Conservation (phyloP, 192 early-diverging fungal genomes). For the Backusella luteola region DNA sequence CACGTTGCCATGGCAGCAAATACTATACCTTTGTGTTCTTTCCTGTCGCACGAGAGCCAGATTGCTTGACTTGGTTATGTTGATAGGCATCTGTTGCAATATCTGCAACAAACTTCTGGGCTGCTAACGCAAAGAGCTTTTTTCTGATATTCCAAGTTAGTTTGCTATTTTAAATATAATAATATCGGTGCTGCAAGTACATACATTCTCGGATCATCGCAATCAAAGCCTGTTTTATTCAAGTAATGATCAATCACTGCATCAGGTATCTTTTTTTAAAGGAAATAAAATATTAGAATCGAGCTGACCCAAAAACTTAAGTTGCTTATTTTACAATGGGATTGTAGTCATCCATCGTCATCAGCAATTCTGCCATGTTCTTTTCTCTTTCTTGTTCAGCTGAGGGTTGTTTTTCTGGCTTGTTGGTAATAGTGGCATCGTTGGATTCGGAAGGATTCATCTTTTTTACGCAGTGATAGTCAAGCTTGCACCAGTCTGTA, state of each 20-base stretch:
- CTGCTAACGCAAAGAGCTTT: constrained; percentile 75
- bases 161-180: background rate
- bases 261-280: constrained; percentile 73
- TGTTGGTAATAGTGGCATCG: background rate
- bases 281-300: background rate
- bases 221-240: constrained; percentile 71
- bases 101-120: constrained; percentile 86
- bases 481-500: background rate
- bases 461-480: background rate
- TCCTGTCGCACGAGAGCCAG: constrained; percentile 44
- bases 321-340: constrained; percentile 60
- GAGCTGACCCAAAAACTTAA: too few species aligned
- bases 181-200: background rate
- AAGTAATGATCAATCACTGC: constrained; percentile 93
- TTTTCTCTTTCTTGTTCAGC: constrained; percentile 19
- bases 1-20: background rate
- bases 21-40: constrained; percentile 21
- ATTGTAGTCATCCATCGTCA: constrained; percentile 80
- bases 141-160: constrained; percentile 45
- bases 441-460: constrained; percentile 1
- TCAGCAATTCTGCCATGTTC: constrained; percentile 70
- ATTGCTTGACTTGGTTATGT: constrained; percentile 72
- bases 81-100: constrained; percentile 86
- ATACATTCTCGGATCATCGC: constrained; percentile 70
- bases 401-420: background rate